These are phyloP conservation scores for Bryopsis sp. DNA, from an alignment of 139 green algal genomes.

Conservation along the genomic window DNA sequence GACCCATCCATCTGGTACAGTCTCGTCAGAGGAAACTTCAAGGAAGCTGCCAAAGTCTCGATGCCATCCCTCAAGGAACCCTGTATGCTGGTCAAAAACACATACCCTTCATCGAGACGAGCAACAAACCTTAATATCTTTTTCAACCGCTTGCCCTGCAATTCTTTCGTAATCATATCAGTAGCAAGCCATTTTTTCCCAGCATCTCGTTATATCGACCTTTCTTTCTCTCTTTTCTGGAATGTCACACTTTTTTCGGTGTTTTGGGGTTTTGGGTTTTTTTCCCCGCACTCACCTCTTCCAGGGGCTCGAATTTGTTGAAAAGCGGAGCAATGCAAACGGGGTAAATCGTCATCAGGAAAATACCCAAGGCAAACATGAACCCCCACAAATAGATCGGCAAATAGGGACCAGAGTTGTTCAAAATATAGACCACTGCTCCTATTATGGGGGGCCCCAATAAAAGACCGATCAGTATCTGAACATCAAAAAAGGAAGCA, in stretches of 20 bases:
- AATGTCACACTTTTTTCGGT: no score
- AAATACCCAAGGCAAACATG: conserved; percentile 52
- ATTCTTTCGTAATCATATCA: no score
- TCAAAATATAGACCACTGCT: conserved; percentile 56
- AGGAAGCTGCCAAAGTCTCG: conserved; percentile 50
- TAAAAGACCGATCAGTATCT: conserved; percentile 43
- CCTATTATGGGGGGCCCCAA: conserved; percentile 64
- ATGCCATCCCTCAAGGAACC: conserved; percentile 48
- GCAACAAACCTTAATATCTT: no score
- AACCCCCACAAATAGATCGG: conserved; percentile 79
- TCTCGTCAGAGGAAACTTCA: conserved; percentile 74
- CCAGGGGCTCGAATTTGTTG: conserved; percentile 77
- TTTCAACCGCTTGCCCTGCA: no score
- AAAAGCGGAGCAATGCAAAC: conserved; percentile 56
- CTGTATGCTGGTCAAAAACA: no score
- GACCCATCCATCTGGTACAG: conserved; percentile 56
- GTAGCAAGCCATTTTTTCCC: no score
- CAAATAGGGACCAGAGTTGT: conserved; percentile 39
- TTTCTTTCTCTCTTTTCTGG: no score
- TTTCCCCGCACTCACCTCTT: conserved; percentile 23
- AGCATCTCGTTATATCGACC: no score
- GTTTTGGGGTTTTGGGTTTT: no score
- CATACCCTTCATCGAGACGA: neutral
- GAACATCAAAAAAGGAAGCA: conserved; percentile 1
- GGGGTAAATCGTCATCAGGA: conserved; percentile 68